Base-by-base conservation (phyloP, 2,329 filamentous ascomycete genomes). In the Cercospora nicotianae region DNA sequence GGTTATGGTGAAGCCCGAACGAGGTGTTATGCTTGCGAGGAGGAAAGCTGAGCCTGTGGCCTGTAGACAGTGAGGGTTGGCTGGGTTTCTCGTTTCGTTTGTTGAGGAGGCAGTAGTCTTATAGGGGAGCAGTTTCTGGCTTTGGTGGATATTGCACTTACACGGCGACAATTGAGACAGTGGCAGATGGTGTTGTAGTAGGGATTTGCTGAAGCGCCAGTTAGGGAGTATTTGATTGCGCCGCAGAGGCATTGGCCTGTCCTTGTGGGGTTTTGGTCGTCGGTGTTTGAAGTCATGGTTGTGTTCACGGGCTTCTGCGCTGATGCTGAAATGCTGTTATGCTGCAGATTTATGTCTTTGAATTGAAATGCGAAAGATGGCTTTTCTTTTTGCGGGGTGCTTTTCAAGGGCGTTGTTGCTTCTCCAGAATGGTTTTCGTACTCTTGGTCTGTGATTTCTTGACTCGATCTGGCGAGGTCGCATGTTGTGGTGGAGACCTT, bases 81-180 rank as follows among this genome's bases (percentile, higher is more conserved):
- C n/a, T n/a, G n/a, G n/a, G n/a, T n/a, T n/a, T n/a, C n/a, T n/a
- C n/a, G n/a, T n/a, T 30, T 8, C 28, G 8, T 30, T 30, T 8
- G 28, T 7, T 30, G 28, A 30, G 2, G 8, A 30, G 2, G 28
- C 8, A 30, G 28, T 30, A 30, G 28, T 8, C n/a, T n/a, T n/a
- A n/a, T n/a, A n/a, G 28, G 28, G 7, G 8, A 7, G 8, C 28
- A 8, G 8, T 30, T 31, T 31, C 30, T 31, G 30, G 30, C 10
- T 10, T 31, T 9, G 8, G 3, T 31, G 1, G 9, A 2, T 36
- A 4, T 6, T 12, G 45, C 7, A 58, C 55, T 31, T 30, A 58
- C 76, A 69, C 83, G 83, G 31, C 81, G 79, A 73, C 83, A 84
- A 66, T 84, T 85, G 9, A 77, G 72, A 74, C 83, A 84, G 69